Evolutionary conservation across 2,329 filamentous ascomycete genomes (phyloP), one percentile per base, ranked within the genome.

Genomic region (Alternaria hordeiaustralica): DNA sequence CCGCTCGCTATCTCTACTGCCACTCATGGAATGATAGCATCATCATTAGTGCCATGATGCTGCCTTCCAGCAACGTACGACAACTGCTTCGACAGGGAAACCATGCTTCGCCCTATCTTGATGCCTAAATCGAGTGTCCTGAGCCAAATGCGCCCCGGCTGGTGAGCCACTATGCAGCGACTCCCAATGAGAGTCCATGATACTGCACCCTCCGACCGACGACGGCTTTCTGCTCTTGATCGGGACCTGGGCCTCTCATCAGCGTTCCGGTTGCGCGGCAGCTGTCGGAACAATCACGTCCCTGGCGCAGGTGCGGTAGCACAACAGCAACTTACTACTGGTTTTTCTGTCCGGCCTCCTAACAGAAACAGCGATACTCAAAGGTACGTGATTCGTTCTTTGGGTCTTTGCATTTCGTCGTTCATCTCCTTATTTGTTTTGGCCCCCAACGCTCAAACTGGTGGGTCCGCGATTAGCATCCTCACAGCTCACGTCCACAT

Each of bases 271-370:
- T 64, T 69, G 64, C 25, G 61, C 61, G 55, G 58, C 61, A 49
- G 45, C 44, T 58, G 45, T 63, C 58, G 66, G 66, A 61, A 63
- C 46, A 57, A 63, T 59, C 64, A 63, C 63, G 61, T 60, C 66
- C 69, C 64, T 67, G 64, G 68, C 67, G 71, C 71, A 71, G 62
- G 69, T 71, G 71, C 67, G 68, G 73, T 67, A 71, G 65, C 63
- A 70, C 70, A 68, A 26, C 65, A 66, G 65, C 64, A 58, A 61
- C 44, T 55, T 30, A 63, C 55, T 58, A 60, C 63, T 41, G 55
- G 47, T 43, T 47, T 53, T 63, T 56, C 63, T 70, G 66, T 63
- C 62, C 55, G 58, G 61, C 63, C 61, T 69, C 67, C 58, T 46
- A 51, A 57, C 61, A 45, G 59, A 46, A 44, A 47, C 47, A 6